Evolutionary conservation across 2,329 filamentous ascomycete species (phyloP).

Genomic region (Oidium heveae): DNA sequence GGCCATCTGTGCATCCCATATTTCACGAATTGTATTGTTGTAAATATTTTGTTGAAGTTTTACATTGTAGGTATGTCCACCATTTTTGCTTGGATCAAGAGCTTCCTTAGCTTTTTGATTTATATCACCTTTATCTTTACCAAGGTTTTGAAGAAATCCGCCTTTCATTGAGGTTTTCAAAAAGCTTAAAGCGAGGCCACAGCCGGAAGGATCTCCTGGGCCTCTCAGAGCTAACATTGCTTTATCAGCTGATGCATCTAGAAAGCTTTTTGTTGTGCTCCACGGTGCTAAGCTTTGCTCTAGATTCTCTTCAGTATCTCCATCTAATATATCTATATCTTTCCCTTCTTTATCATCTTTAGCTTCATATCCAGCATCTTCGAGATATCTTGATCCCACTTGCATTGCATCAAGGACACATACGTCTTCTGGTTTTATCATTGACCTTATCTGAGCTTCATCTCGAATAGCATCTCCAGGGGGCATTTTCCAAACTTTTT

Average conservation of each 20-base stretch:
- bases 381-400: conserved; percentile 70
- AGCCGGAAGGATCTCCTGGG: conserved; percentile 79
- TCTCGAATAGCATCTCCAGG: conserved; percentile 53
- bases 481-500: conserved; percentile 58
- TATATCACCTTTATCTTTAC: conserved; percentile 18
- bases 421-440: conserved; percentile 90
- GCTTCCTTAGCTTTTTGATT: conserved; percentile 37
- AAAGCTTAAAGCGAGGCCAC: conserved; percentile 86
- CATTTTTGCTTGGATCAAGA: conserved; percentile 68
- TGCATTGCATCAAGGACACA: conserved; percentile 93
- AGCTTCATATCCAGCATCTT: conserved; percentile 68
- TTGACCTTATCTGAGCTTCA: conserved; percentile 52
- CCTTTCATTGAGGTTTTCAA: conserved; percentile 98
- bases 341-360: conserved; percentile 37
- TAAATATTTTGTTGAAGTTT: conserved; percentile 83
- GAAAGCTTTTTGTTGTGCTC: conserved; percentile 91
- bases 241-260: conserved; percentile 80
- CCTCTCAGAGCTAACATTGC: conserved; percentile 92
- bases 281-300: conserved; percentile 83
- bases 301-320: conserved; percentile 22
- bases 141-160: conserved; percentile 61
- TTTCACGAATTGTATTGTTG: conserved; percentile 68
- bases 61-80: conserved; percentile 93
- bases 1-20: conserved; percentile 71
- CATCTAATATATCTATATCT: conserved; percentile 33